Conservation (phyloP, 768 basidiomycete genomes). For the Auricularia sp. region DNA sequence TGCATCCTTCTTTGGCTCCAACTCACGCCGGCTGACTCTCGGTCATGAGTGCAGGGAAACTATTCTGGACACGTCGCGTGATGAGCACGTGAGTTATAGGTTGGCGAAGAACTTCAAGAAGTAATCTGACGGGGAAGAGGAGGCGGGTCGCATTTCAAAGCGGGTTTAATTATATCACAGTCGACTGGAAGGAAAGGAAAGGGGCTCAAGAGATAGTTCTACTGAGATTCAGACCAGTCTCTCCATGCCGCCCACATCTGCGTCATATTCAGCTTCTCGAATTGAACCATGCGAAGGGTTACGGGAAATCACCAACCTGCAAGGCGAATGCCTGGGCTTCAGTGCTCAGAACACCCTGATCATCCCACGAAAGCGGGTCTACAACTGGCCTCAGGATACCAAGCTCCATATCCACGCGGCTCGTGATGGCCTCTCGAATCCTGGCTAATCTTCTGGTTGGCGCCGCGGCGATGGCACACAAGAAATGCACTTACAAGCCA, state of each 20-base stretch:
- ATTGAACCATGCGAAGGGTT: not conserved
- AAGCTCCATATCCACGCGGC: constrained; percentile 23
- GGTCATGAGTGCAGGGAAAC: too few species aligned
- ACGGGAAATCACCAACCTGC: not conserved
- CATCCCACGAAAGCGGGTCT: constrained; percentile 25
- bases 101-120: too few species aligned
- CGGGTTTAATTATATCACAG: not conserved
- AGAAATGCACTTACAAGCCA: not conserved
- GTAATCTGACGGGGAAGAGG: too few species aligned
- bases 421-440: constrained; percentile 23
- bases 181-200: not conserved
- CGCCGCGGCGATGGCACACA: not conserved
- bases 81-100: too few species aligned
- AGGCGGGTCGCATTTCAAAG: too few species aligned
- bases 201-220: not conserved
- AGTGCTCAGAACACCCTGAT: constrained; percentile 13
- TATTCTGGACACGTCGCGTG: too few species aligned
- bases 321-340: constrained; percentile 13
- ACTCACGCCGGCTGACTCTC: too few species aligned
- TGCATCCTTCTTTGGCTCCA: too few species aligned
- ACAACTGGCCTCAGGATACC: constrained; percentile 29
- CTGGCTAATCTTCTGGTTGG: constrained; percentile 10
- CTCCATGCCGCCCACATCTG: not conserved
- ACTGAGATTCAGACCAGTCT: not conserved
- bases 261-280: too few species aligned